Evolutionary conservation across 2,329 filamentous ascomycete species (phyloP), one percentile per base, ranked within the genome.

Genomic region (Colletotrichum spinosum): DNA sequence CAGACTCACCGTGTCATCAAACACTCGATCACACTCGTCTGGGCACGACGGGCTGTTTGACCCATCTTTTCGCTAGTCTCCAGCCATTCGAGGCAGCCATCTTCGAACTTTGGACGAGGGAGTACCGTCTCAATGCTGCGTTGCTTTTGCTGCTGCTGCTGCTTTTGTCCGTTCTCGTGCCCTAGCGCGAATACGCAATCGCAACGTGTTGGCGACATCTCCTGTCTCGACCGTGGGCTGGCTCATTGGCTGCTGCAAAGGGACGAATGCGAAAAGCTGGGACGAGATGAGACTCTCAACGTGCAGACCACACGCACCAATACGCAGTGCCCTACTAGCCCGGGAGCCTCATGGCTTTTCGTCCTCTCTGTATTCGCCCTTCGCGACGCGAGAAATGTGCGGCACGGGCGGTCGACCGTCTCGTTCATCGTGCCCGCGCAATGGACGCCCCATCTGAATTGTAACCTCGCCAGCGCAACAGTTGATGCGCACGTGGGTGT

Each of bases 11-110:
- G 34, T 55, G 37, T 39, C 52, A 62, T 65, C 62, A 65, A 57
- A 65, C 62, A 38, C 44, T 25, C 34, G 56, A 37, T 38, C 41
- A 42, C 25, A 25, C 25, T 45, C 13, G 52, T 39, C 15, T 49
- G 56, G 45, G 25, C 25, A 17, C 56, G 50, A 17, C 46, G 25
- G 25, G 38, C 49, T 41, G 58, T 65, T 54, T 65, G 62, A 65
- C 52, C 58, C 62, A 50, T 49, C 44, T 34, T 39, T 48, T 54
- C 44, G 11, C 2, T 6, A 9, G 17, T 8, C 58, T 50, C 52
- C 48, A 62, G 58, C 46, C 62, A 53, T 37, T 62, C 48, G 62
- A 62, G 58, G 62, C 58, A 58, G 38, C 55, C 17, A 58, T 35
- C 51, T 50, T 58, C 55, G 33, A n/a, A 44, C 51, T 56, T 65